These are phyloP conservation scores for Fagus crenata DNA, from an alignment of 306 rosid species.

Conservation along the genomic window DNA sequence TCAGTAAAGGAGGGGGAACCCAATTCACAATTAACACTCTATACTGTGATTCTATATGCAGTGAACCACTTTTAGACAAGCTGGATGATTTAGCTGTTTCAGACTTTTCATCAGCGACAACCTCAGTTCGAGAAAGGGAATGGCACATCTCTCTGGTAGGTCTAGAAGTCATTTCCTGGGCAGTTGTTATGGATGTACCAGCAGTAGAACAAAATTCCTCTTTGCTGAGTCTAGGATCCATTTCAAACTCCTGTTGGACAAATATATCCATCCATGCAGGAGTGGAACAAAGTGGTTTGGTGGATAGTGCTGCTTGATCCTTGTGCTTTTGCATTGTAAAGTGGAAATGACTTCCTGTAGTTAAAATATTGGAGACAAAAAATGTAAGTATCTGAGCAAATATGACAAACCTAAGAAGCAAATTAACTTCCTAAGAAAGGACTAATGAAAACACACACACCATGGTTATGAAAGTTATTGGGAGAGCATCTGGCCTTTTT, in stretches of 20 bases:
- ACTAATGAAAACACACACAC: background rate
- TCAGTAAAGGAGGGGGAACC: slow-evolving; percentile 20
- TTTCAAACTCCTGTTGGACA: slow-evolving; percentile 2
- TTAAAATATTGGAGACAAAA: background rate
- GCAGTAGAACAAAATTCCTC: background rate
- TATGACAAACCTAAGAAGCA: background rate
- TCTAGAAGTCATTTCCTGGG: background rate
- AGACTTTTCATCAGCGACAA: background rate
- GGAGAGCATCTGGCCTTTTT: background rate
- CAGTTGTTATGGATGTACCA: background rate
- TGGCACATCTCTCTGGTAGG: background rate
- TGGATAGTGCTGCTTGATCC: slow-evolving; percentile 4
- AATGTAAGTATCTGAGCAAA: background rate
- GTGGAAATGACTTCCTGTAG: background rate
- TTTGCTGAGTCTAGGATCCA: background rate
- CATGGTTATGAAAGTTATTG: background rate
- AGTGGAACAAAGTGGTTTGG: background rate
- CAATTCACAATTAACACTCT: slow-evolving; percentile 19
- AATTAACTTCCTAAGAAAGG: background rate
- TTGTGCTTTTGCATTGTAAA: background rate
- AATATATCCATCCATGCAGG: background rate
- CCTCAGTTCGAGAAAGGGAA: background rate
- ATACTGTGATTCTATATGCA: slow-evolving; percentile 13
- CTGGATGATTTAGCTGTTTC: background rate
- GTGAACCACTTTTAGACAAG: background rate